A percentile compares a stretch with the other conserved stretches of the same genome.
phyloP scores from a whole-genome alignment of 495 filamentous ascomycete genomes.

The Bathelium albidoporum region DNA sequence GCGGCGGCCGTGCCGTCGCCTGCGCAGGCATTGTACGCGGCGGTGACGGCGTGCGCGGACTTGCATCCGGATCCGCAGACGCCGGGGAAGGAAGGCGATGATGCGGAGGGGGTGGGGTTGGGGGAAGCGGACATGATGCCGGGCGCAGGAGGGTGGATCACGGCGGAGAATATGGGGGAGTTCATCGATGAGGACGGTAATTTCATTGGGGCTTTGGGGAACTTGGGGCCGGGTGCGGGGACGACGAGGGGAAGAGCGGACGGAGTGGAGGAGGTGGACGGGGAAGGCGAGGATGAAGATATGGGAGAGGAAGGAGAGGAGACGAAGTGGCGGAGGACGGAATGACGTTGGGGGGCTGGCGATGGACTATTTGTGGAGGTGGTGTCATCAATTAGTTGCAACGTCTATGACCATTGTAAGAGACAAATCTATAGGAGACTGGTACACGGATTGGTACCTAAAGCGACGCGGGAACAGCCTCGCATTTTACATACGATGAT shows the following conservation, averaged over 20 bases:
- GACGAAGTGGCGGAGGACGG: constrained; percentile 54
- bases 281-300: constrained; percentile 24
- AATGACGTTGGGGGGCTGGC: constrained; percentile 30
- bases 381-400: too few relatives aligned
- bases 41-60: constrained; percentile 77
- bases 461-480: too few relatives aligned
- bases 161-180: constrained; percentile 84
- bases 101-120: constrained; percentile 44
- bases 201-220: constrained; percentile 34
- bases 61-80: constrained; percentile 72
- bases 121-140: constrained; percentile 52
- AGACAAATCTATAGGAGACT: too few relatives aligned
- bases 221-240: constrained; percentile 50
- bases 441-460: too few relatives aligned
- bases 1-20: constrained; percentile 20
- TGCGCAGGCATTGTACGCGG: constrained; percentile 55
- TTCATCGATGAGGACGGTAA: constrained; percentile 60
- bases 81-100: constrained; percentile 40
- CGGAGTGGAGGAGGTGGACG: constrained; percentile 22
- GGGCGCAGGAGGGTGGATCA: constrained; percentile 90
- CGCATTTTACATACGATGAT: too few relatives aligned
- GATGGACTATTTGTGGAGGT: too few relatives aligned
- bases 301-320: constrained; percentile 34
- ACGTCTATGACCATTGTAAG: too few relatives aligned
- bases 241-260: constrained; percentile 41